phyloP scores from a whole-genome alignment of 1,284 basidiomycete genomes.

The Austroboletus rostrupii region DNA sequence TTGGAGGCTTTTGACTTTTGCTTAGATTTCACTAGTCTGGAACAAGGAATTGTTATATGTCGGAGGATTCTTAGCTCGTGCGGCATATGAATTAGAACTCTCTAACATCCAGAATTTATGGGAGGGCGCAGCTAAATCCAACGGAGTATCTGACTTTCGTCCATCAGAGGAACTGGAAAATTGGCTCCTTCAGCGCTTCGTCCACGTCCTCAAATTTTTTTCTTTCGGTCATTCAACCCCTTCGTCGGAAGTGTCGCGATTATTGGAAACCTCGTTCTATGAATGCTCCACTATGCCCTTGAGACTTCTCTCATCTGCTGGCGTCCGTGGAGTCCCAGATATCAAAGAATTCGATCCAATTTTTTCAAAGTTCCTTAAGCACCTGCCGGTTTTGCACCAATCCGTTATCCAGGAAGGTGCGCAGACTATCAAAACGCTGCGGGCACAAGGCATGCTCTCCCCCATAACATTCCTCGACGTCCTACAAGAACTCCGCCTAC shows the following conservation, averaged over 20 bases:
- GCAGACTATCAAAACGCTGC: conserved; percentile 64
- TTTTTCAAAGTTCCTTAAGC: conserved; percentile 77
- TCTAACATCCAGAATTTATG: conserved; percentile 52
- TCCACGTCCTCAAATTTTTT: conserved; percentile 89
- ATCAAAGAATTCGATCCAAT: conserved; percentile 78
- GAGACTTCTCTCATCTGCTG: conserved; percentile 78
- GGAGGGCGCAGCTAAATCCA: conserved; percentile 43
- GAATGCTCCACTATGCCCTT: conserved; percentile 53
- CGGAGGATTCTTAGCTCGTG: conserved; percentile 78
- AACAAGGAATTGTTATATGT: conserved; percentile 84
- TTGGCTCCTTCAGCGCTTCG: conserved; percentile 59
- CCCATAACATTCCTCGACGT: conserved; percentile 88
- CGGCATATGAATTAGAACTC: conserved; percentile 87
- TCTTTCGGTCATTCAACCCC: conserved; percentile 86
- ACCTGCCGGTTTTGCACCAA: conserved; percentile 74
- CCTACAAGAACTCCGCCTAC: conserved; percentile 69
- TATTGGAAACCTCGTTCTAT: conserved; percentile 84
- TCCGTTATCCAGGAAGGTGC: conserved; percentile 63
- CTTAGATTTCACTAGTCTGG: conserved; percentile 54
- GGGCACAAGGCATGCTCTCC: conserved; percentile 68
- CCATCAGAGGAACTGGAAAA: conserved; percentile 42
- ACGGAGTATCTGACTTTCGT: conserved; percentile 15
- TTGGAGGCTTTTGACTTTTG: not conserved
- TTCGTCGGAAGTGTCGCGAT: conserved; percentile 75
- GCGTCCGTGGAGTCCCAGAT: conserved; percentile 66